A percentile compares a stretch with the other conserved stretches of the same genome.
phyloP scores from a whole-genome alignment of 2,329 filamentous ascomycete genomes.

The Colletotrichum sp. region DNA sequence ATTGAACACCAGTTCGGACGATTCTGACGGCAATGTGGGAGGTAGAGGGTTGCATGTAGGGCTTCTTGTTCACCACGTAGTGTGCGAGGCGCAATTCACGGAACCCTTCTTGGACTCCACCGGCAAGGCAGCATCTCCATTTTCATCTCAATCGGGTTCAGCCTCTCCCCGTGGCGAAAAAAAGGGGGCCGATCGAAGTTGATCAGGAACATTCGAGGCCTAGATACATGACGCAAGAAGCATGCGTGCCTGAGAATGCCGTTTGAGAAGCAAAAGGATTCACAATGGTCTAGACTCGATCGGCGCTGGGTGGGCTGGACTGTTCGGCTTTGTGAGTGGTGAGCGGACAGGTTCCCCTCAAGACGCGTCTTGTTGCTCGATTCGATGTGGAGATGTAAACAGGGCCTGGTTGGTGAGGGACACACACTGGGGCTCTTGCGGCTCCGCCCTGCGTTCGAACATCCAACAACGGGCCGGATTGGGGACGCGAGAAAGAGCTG shows the following conservation, averaged over 20 bases:
- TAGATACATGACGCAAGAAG: slow-evolving; percentile 3
- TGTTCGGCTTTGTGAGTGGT: neutral
- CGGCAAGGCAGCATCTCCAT: neutral
- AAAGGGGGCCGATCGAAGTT: neutral
- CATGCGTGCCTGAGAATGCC: slow-evolving; percentile 1
- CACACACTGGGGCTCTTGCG: neutral
- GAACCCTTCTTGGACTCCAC: neutral
- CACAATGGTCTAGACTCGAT: slow-evolving; percentile 1
- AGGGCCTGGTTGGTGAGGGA: neutral
- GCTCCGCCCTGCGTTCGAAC: neutral
- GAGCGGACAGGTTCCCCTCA: neutral
- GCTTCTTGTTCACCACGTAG: neutral
- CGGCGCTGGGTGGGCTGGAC: neutral
- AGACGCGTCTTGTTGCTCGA: neutral
- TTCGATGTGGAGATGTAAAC: neutral
- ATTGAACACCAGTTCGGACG: neutral
- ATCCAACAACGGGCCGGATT: neutral
- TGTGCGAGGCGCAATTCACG: neutral
- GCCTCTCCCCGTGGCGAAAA: neutral
- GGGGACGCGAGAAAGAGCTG: neutral
- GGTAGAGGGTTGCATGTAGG: neutral
- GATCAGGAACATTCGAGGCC: slow-evolving; percentile 11
- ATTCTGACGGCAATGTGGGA: neutral
- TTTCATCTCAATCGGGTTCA: neutral
- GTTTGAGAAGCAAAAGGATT: neutral